A percentile compares a stretch with the other conserved stretches of the same genome.
phyloP scores from a whole-genome alignment of 768 basidiomycete species.

The Rhizopogon salebrosus region DNA sequence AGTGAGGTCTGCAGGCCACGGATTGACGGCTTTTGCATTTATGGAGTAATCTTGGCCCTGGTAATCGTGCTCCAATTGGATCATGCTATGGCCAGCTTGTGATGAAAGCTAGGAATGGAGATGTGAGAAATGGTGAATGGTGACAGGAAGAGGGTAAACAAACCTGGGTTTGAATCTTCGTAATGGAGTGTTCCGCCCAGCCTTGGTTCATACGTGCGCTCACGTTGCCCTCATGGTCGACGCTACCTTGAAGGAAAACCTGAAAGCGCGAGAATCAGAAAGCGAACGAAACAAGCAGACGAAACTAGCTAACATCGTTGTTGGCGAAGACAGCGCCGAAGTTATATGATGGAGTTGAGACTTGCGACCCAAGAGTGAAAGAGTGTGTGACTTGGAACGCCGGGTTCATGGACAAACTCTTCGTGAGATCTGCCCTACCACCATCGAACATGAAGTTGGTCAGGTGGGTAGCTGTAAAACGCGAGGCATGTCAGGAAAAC shows the following conservation, averaged over 20 bases:
- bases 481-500: not conserved
- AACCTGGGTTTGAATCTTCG: slow-evolving; percentile 88
- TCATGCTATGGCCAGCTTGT: slow-evolving; percentile 79
- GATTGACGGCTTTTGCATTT: slow-evolving; percentile 88
- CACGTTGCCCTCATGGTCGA: slow-evolving; percentile 91
- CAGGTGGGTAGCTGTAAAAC: slow-evolving; percentile 70
- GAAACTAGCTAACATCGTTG: slow-evolving; percentile 47
- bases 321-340: slow-evolving; percentile 93
- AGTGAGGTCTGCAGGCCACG: slow-evolving; percentile 78
- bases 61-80: slow-evolving; percentile 93
- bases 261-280: slow-evolving; percentile 28
- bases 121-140: slow-evolving; percentile 9
- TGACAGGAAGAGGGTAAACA: not conserved
- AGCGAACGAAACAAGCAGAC: slow-evolving; percentile 16
- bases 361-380: slow-evolving; percentile 85
- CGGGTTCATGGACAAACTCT: slow-evolving; percentile 89
- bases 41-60: slow-evolving; percentile 82
- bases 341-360: slow-evolving; percentile 83
- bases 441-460: slow-evolving; percentile 98
- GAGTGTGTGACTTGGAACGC: slow-evolving; percentile 98
- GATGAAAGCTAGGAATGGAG: slow-evolving; percentile 56
- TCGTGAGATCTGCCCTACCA: slow-evolving; percentile 91
- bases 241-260: slow-evolving; percentile 89
- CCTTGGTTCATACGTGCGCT: slow-evolving; percentile 86
- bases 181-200: slow-evolving; percentile 72